Evolutionary conservation across 2,329 filamentous ascomycete genomes (phyloP).

Genomic region (Plectosphaerella sp.): DNA sequence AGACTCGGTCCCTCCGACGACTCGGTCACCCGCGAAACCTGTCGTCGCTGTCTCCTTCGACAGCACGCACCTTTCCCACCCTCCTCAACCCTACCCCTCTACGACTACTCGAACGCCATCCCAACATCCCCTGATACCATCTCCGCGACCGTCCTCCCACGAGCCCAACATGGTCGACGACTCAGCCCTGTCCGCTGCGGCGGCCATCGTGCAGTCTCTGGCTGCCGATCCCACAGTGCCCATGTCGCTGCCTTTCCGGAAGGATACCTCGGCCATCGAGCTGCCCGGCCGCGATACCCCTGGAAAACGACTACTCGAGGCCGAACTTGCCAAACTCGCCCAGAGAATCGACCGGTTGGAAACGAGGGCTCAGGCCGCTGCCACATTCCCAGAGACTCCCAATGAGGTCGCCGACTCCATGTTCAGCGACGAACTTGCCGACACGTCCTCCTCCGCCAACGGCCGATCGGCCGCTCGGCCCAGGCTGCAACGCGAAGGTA

Average conservation of each 20-base stretch:
- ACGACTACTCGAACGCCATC: background rate
- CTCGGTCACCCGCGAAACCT: background rate
- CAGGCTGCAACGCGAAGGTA: slow-evolving; percentile 14
- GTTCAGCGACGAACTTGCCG: slow-evolving; percentile 49
- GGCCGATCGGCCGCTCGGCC: slow-evolving; percentile 21
- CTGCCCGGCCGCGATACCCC: slow-evolving; percentile 73
- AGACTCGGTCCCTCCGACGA: background rate
- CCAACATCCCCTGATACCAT: background rate
- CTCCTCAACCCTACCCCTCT: background rate
- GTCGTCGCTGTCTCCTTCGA: background rate
- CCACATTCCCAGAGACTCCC: slow-evolving; percentile 72
- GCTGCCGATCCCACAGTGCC: slow-evolving; percentile 38
- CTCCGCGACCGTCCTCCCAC: background rate
- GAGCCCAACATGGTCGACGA: slow-evolving; percentile 45
- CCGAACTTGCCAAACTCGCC: slow-evolving; percentile 75
- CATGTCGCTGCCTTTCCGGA: slow-evolving; percentile 32
- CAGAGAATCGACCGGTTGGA: slow-evolving; percentile 79
- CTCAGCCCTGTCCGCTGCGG: slow-evolving; percentile 47
- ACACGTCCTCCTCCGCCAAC: slow-evolving; percentile 38
- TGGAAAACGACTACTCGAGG: slow-evolving; percentile 76
- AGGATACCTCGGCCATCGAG: slow-evolving; percentile 47
- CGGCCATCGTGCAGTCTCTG: slow-evolving; percentile 49
- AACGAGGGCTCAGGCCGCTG: slow-evolving; percentile 62
- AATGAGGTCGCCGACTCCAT: slow-evolving; percentile 68
- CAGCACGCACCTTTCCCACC: background rate